Percentiles rank a stretch among this genome's conserved stretches.
phyloP scores from a whole-genome alignment of 78 protist genomes.

The Dictyostelium firmibasis region DNA sequence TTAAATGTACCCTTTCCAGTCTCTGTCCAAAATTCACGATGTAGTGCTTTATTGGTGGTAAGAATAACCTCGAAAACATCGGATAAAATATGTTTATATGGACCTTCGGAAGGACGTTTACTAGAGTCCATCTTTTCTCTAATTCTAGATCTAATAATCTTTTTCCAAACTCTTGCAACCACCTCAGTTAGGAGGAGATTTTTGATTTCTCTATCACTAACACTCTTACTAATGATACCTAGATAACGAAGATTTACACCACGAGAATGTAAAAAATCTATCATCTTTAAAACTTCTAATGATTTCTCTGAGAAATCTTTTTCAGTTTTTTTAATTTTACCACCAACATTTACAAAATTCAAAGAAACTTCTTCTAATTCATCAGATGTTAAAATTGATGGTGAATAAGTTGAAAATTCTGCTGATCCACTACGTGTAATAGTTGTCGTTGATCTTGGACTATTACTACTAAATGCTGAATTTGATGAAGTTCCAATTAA shows the following conservation, averaged over 20 bases:
- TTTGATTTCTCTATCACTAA: background rate
- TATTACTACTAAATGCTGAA: background rate
- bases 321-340: background rate
- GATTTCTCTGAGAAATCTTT: background rate
- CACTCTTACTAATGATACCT: slow-evolving; percentile 19
- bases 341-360: background rate
- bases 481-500: background rate
- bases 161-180: slow-evolving; percentile 64
- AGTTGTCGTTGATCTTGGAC: background rate
- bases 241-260: slow-evolving; percentile 72
- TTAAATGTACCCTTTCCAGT: slow-evolving; percentile 18
- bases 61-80: slow-evolving; percentile 10
- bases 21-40: slow-evolving; percentile 43
- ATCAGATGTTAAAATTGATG: background rate
- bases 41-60: background rate
- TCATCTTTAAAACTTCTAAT: background rate
- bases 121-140: slow-evolving; percentile 27
- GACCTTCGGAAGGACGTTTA: slow-evolving; percentile 40
- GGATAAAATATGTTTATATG: slow-evolving; percentile 16
- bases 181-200: slow-evolving; percentile 32
- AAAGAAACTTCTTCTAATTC: slow-evolving; percentile 7
- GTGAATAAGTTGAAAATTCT: background rate
- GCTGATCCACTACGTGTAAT: background rate
- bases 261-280: slow-evolving; percentile 17
- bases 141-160: slow-evolving; percentile 11